A percentile compares a stretch with the other conserved stretches of the same genome.
Conservation (phyloP, 2,329 filamentous ascomycete species). For the Trichoderma simmonsii region DNA sequence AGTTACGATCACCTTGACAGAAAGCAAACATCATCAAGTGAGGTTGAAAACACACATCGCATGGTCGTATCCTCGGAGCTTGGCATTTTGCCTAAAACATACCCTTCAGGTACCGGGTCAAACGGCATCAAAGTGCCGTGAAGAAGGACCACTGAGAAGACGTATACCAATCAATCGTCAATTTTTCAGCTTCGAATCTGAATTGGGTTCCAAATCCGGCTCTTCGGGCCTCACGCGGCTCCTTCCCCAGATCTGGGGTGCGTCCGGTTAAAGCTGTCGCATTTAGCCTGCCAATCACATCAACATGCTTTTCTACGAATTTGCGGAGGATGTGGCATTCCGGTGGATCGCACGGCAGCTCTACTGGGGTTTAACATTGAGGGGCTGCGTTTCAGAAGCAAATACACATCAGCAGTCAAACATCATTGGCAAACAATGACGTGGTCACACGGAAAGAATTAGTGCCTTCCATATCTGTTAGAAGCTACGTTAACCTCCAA, state of each 20-base stretch:
- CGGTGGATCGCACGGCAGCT: background rate
- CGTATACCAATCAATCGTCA: background rate
- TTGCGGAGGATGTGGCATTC: constrained; percentile 11
- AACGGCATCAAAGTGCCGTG: constrained; percentile 7
- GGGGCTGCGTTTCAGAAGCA: background rate
- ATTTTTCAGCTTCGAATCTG: background rate
- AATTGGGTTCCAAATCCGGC: background rate
- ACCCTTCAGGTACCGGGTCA: background rate
- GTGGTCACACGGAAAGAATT: background rate
- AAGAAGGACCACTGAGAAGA: background rate
- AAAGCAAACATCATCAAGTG: background rate
- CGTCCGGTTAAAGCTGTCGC: background rate
- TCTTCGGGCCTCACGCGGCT: background rate
- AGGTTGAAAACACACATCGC: background rate
- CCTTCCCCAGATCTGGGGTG: constrained; percentile 13
- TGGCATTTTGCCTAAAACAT: constrained; percentile 12
- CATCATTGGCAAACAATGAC: background rate
- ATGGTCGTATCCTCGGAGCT: background rate
- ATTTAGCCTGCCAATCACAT: constrained; percentile 16
- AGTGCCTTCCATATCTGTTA: background rate
- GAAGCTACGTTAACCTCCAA: background rate
- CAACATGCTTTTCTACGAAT: background rate
- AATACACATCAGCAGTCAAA: background rate
- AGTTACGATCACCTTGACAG: background rate
- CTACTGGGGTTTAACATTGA: background rate